Evolutionary conservation across 2,329 filamentous ascomycete genomes (phyloP).

Genomic region (Colletotrichum higginsianum): DNA sequence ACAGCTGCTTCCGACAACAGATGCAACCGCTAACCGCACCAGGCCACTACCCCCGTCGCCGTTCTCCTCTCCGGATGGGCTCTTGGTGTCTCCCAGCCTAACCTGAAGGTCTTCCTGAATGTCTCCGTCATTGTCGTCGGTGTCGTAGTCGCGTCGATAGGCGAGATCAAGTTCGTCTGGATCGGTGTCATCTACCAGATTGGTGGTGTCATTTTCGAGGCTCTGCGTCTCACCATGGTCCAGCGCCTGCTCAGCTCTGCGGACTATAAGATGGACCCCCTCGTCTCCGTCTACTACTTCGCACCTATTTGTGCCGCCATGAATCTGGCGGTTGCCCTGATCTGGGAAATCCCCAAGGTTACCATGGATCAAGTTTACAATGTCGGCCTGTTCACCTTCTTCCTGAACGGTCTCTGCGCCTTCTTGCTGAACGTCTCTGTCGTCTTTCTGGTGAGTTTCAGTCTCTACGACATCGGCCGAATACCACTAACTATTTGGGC

Average conservation of each 20-base stretch:
- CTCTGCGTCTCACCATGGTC: constrained; percentile 86
- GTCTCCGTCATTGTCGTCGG: constrained; percentile 95
- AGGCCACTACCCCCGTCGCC: constrained; percentile 95
- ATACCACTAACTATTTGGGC: constrained; percentile 47
- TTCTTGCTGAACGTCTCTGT: constrained; percentile 89
- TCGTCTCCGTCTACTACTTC: constrained; percentile 92
- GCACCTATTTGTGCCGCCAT: constrained; percentile 87
- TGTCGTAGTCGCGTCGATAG: constrained; percentile 93
- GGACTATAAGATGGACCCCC: constrained; percentile 93
- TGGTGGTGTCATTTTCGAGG: constrained; percentile 85
- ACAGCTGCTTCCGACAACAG: background rate
- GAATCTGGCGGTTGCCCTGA: constrained; percentile 81
- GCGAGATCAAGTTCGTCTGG: constrained; percentile 94
- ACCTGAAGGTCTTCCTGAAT: constrained; percentile 89
- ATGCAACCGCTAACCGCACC: constrained; percentile 25
- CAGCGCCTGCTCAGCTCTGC: constrained; percentile 85
- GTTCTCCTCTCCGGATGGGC: constrained; percentile 92
- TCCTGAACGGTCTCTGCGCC: constrained; percentile 83
- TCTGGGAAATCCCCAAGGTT: constrained; percentile 81
- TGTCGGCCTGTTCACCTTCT: constrained; percentile 80
- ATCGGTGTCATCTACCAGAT: constrained; percentile 85
- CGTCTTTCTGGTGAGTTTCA: constrained; percentile 82
- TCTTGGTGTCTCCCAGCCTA: constrained; percentile 86
- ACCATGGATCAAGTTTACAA: constrained; percentile 79
- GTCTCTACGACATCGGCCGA: background rate